Evolutionary conservation across 495 filamentous ascomycete genomes (phyloP).

Genomic region (Tuber aestivum): DNA sequence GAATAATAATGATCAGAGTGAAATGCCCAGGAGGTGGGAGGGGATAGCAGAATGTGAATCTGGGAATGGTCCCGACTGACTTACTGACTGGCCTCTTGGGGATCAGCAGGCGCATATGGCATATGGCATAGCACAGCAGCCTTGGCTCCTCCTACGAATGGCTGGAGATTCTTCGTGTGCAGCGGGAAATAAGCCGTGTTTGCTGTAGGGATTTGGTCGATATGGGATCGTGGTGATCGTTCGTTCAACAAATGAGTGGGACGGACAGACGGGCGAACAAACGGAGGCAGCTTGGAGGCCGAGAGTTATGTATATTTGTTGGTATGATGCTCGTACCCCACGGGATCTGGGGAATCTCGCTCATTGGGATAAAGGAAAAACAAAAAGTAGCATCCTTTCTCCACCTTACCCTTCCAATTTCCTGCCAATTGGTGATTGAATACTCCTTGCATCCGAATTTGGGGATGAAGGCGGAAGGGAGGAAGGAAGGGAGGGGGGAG

Average conservation of each 20-base stretch:
- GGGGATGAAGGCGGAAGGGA: not conserved
- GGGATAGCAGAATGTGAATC: not conserved
- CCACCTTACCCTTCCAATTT: not conserved
- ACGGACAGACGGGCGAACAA: not conserved
- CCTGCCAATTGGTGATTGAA: not conserved
- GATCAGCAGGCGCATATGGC: not conserved
- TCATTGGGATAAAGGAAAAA: not conserved
- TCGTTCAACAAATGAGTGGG: conserved; percentile 1
- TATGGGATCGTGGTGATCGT: not conserved
- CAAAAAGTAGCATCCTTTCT: not conserved
- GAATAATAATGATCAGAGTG: not conserved
- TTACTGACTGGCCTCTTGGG: not conserved
- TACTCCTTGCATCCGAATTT: not conserved
- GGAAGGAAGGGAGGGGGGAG: not conserved
- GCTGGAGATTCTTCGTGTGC: not conserved
- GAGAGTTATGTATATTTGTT: not conserved
- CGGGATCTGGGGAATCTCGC: conserved; percentile 1
- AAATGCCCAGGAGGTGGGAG: not conserved
- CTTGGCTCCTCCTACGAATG: not conserved
- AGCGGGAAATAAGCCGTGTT: conserved; percentile 1
- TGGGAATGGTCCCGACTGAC: not conserved
- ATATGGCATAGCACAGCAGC: not conserved
- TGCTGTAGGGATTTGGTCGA: not conserved
- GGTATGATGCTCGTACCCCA: not conserved
- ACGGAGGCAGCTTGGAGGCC: not conserved